Conservation (phyloP, 805 yeast genomes). For the Scheffersomyces coipomensis region DNA sequence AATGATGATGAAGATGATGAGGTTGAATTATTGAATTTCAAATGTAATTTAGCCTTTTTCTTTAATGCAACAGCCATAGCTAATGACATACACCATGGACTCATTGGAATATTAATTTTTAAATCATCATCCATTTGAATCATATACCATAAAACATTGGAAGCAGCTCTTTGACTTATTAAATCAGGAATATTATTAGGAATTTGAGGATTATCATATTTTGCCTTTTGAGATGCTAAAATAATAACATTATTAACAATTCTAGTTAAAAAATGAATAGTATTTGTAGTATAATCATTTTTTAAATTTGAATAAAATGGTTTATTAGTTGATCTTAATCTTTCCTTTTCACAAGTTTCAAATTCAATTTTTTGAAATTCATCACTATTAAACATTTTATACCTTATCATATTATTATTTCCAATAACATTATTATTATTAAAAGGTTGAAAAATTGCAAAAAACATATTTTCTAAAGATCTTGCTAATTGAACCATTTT, state of each 20-base stretch:
- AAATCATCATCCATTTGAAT: slow-evolving; percentile 14
- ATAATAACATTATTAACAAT: slow-evolving; percentile 26
- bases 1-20: not conserved
- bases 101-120: slow-evolving; percentile 21
- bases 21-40: not conserved
- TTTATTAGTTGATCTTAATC: slow-evolving; percentile 2
- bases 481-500: slow-evolving; percentile 25
- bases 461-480: slow-evolving; percentile 22
- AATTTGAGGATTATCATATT: slow-evolving; percentile 19
- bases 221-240: slow-evolving; percentile 23
- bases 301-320: slow-evolving; percentile 1
- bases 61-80: slow-evolving; percentile 25
- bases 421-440: slow-evolving; percentile 11
- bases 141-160: slow-evolving; percentile 25
- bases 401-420: slow-evolving; percentile 12
- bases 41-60: slow-evolving; percentile 10
- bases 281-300: slow-evolving; percentile 14
- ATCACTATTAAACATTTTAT: slow-evolving; percentile 19
- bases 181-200: slow-evolving; percentile 21
- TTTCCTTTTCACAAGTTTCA: slow-evolving; percentile 20
- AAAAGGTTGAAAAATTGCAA: slow-evolving; percentile 22
- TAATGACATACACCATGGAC: slow-evolving; percentile 24
- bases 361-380: slow-evolving; percentile 26
- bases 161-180: slow-evolving; percentile 20
- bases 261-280: slow-evolving; percentile 24